Percentiles rank a stretch among this genome's conserved stretches.
These are phyloP conservation scores for Tricholoma terreum DNA, from an alignment of 768 basidiomycete species.

Conservation along the genomic window DNA sequence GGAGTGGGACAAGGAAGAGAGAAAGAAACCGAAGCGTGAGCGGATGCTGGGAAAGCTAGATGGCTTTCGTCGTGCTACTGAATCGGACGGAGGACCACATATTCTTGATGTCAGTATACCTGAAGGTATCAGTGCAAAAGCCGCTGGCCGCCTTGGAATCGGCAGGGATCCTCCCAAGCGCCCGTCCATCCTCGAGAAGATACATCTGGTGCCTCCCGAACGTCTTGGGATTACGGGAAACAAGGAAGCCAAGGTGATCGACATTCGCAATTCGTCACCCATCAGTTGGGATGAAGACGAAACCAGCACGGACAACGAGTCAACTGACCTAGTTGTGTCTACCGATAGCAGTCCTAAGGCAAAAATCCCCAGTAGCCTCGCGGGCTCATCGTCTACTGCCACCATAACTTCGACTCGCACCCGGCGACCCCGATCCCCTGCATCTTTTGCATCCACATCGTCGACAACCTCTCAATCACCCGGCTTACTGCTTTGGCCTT, in stretches of 20 bases:
- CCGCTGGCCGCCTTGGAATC: constrained; percentile 24
- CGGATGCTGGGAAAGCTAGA: constrained; percentile 15
- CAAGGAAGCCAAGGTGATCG: constrained; percentile 2
- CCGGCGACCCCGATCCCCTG: constrained; percentile 14
- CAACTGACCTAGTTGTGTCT: neutral
- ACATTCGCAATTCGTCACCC: neutral
- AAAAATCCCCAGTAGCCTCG: constrained; percentile 41
- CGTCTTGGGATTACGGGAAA: constrained; percentile 32
- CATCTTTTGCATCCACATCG: constrained; percentile 11
- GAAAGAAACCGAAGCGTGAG: constrained; percentile 23
- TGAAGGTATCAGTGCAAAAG: constrained; percentile 23
- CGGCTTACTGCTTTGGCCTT: constrained; percentile 59
- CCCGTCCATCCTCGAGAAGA: constrained; percentile 23
- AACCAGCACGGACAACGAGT: neutral
- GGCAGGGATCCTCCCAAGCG: constrained; percentile 17
- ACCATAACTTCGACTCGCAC: constrained; percentile 22
- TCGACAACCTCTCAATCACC: constrained; percentile 47
- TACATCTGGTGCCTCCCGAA: constrained; percentile 35
- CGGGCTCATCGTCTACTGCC: constrained; percentile 36
- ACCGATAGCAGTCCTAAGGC: constrained; percentile 26
- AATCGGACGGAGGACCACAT: constrained; percentile 11
- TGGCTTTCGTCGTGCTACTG: constrained; percentile 17
- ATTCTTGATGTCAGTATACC: constrained; percentile 20
- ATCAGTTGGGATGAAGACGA: neutral
- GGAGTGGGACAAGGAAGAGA: constrained; percentile 35